phyloP scores from a whole-genome alignment of 2,329 filamentous ascomycete genomes.

The Ambrosiella xylebori region DNA sequence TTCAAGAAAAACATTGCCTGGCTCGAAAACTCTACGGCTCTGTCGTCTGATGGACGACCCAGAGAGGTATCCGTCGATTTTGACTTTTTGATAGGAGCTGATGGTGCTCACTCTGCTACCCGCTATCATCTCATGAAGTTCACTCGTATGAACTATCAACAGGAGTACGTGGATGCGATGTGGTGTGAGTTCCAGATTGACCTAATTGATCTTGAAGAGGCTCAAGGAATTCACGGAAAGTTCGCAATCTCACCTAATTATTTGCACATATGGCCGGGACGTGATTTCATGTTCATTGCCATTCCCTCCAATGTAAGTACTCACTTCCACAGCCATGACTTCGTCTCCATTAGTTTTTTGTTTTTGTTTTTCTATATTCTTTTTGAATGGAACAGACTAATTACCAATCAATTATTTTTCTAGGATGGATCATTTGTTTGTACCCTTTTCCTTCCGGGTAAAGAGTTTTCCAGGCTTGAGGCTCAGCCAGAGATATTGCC shows the following conservation, averaged over 20 bases:
- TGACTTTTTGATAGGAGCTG: slow-evolving; percentile 83
- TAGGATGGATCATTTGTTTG: slow-evolving; percentile 85
- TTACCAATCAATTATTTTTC: neutral
- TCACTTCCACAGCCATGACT: neutral
- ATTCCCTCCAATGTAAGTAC: slow-evolving; percentile 51
- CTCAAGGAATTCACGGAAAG: slow-evolving; percentile 18
- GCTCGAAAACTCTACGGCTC: slow-evolving; percentile 45
- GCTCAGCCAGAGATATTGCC: slow-evolving; percentile 41
- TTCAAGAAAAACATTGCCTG: slow-evolving; percentile 66
- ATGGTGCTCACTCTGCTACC: slow-evolving; percentile 84
- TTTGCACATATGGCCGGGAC: slow-evolving; percentile 91
- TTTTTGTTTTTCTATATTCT: neutral
- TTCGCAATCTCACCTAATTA: slow-evolving; percentile 84
- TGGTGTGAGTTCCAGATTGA: slow-evolving; percentile 92
- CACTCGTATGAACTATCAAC: slow-evolving; percentile 72
- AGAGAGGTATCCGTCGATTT: slow-evolving; percentile 70
- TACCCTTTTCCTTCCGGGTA: slow-evolving; percentile 71
- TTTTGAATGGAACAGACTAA: neutral
- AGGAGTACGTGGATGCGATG: slow-evolving; percentile 87
- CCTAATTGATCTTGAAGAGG: slow-evolving; percentile 29
- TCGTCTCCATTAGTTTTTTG: neutral
- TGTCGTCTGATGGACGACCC: slow-evolving; percentile 22
- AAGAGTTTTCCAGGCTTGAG: slow-evolving; percentile 52
- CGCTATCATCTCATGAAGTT: slow-evolving; percentile 95
- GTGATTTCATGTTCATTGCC: slow-evolving; percentile 95